Base-by-base conservation (phyloP, 306 rosid species). In the Alnus glutinosa region DNA sequence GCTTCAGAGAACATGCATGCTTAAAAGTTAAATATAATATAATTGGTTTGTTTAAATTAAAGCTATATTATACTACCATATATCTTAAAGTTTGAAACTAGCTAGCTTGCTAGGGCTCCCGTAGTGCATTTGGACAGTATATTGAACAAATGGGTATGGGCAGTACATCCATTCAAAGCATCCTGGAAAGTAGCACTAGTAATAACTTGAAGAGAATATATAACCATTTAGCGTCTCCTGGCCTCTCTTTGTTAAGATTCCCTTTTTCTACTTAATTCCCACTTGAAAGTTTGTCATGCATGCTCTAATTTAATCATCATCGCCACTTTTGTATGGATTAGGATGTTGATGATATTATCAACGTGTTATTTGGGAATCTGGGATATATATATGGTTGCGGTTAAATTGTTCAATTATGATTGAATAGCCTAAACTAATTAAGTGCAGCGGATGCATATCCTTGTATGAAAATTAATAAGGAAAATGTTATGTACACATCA, bases 171-270 rank as follows among this genome's bases (percentile, higher is more conserved):
- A 16, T 39, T 47, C 32, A 9, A 61, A 4, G n/a, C 13, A 34
- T 70, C 48, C 28, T 16, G 6, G 49, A 61, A 75, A 58, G 50
- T 49, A 55, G 28, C 28, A 23, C 28, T 23, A 23, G 28, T 23
- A 23, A 23, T 23, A 23, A 23, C 28, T 23, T 23, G 28, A 23
- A 23, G 2, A 51, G 44, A 63, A 71, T 74, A 80, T 9, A 80
- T 13, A 13, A 13, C n/a, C 16, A 62, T 57, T 51, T 23, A 44
- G 66, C 39, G 30, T 46, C 52, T 16, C 51, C 50, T 67, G 67
- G 28, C 67, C 61, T 77, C 48, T 68, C 77, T 61, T 68, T 80
- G 19, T 69, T 47, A 47, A 55, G 32, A 57, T 48, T 63, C 68
- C 71, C 59, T 71, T 58, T 58, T 34, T 58, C 34, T 67, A 30